phyloP scores from a whole-genome alignment of 768 basidiomycete genomes.

The Postia placenta region DNA sequence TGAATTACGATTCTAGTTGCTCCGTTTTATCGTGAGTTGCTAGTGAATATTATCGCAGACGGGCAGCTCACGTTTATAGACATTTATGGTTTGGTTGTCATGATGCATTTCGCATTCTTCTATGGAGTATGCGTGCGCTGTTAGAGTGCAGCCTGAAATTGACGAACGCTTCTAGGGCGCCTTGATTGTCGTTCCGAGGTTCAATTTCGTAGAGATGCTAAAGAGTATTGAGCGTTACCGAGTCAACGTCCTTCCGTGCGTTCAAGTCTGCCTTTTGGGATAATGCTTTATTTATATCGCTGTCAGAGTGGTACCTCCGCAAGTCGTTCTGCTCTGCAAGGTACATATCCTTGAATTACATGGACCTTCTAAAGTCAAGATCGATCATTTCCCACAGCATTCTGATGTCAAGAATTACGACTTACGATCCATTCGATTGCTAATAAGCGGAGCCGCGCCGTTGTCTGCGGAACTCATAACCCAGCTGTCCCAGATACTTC shows the following conservation, averaged over 20 bases:
- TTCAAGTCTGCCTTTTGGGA: conserved; percentile 6
- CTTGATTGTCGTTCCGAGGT: conserved; percentile 29
- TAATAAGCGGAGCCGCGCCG: conserved; percentile 28
- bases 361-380: neutral
- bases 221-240: conserved; percentile 28
- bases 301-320: conserved; percentile 25
- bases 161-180: conserved; percentile 18
- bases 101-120: conserved; percentile 52
- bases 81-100: conserved; percentile 59
- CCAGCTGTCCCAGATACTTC: conserved; percentile 43
- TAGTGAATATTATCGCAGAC: neutral
- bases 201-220: conserved; percentile 26
- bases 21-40: conserved; percentile 2
- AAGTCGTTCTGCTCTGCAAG: conserved; percentile 26
- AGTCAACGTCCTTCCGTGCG: conserved; percentile 27
- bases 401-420: conserved; percentile 25
- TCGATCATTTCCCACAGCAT: conserved; percentile 12
- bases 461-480: conserved; percentile 28
- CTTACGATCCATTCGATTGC: conserved; percentile 21
- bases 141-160: conserved; percentile 21
- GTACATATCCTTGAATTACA: conserved; percentile 9
- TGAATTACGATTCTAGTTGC: neutral
- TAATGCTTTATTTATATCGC: neutral
- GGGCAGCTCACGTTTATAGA: conserved; percentile 30
- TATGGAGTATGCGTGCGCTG: conserved; percentile 37